Base-by-base conservation (phyloP, 345 rosid species). In the Citrus sp. region DNA sequence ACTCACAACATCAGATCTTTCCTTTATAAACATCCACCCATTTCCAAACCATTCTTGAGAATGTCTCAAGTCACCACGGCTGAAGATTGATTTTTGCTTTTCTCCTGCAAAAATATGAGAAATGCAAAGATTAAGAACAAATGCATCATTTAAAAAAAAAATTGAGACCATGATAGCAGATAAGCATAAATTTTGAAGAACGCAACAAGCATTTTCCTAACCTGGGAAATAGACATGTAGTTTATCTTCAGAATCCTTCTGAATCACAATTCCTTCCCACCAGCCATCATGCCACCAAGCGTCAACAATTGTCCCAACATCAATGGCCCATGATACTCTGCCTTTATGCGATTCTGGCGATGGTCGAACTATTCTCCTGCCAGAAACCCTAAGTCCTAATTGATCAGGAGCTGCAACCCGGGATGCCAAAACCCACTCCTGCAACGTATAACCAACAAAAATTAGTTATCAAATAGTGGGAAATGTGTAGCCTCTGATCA, bases 241-340 rank as follows among this genome's bases (percentile, higher is more conserved):
- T 79, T 79, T 87, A 66, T 85, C 91, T 73, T 88, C 89, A 34
- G 89, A 83, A 59, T 84, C 88, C 81, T 88, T 84, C 69, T 70
- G 80, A 81, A 85, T 66, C 61, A 90, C 92, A 18, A 92, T 88
- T 75, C 98, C 98, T 86, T 94, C 98, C 92, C 93, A 92, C 97
- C 97, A 94, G 13, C 91, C 96, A 77, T 89, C 91, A 83, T 87
- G 85, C 92, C 92, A 80, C 97, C 97, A 92, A n/a, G 79, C 97
- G 81, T 94, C 98, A 78, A 94, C 94, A 77, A 90, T 75, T 66
- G 86, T 73, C 59, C 97, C 98, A 84, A 86, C 85, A 63, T 76
- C 86, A 75, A 87, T 38, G 4, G 56, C 72, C 49, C 73, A 78
- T 25, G 78, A 67, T 54, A 65, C 78, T 30, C 46, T 80, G 71